phyloP scores from a whole-genome alignment of 768 basidiomycete genomes.

The Chiua virens region DNA sequence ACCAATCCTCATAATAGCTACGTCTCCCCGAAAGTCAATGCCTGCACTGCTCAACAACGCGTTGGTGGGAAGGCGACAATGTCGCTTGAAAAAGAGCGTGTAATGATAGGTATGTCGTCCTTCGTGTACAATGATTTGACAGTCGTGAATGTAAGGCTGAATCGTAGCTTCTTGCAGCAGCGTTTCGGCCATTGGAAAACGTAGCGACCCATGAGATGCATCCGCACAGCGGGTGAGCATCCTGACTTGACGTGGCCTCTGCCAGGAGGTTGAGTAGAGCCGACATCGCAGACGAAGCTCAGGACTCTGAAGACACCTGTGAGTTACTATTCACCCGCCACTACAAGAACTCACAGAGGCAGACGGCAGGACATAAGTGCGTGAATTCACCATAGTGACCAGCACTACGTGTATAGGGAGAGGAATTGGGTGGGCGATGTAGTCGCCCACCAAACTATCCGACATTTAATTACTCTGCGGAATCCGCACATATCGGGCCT shows the following conservation, averaged over 20 bases:
- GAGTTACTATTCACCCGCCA: no score
- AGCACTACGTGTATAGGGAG: no score
- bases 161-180: not conserved
- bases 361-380: no score
- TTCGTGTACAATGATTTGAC: not conserved
- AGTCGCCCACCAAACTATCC: no score
- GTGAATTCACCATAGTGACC: no score
- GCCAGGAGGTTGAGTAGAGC: not conserved
- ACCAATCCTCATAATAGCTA: no score
- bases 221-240: not conserved
- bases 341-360: no score
- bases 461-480: no score
- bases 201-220: not conserved
- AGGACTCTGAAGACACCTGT: not conserved
- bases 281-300: not conserved
- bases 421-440: no score
- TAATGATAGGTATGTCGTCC: not conserved
- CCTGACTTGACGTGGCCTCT: not conserved
- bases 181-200: not conserved
- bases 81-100: not conserved
- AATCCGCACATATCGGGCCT: no score
- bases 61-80: not conserved
- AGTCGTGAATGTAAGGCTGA: not conserved
- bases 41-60: no score
- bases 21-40: no score